A percentile compares a stretch with the other conserved stretches of the same genome.
Evolutionary conservation across 2,329 filamentous ascomycete species (phyloP).

Genomic region (Aureobasidium uvarum): DNA sequence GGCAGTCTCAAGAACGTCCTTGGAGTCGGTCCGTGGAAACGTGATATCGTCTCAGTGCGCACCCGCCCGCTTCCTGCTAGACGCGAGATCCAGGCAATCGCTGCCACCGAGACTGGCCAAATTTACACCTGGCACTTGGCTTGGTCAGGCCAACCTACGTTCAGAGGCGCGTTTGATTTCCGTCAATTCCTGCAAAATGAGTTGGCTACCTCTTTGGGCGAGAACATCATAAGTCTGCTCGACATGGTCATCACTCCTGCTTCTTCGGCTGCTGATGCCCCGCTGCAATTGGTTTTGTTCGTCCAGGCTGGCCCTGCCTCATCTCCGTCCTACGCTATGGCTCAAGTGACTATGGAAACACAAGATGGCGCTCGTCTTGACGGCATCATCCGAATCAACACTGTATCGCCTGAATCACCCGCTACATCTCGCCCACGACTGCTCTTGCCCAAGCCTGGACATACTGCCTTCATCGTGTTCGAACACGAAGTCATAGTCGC

Average conservation of each 20-base stretch:
- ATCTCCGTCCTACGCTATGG: constrained; percentile 64
- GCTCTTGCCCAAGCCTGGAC: constrained; percentile 72
- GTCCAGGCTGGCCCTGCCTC: constrained; percentile 35
- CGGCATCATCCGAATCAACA: constrained; percentile 64
- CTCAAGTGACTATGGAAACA: constrained; percentile 65
- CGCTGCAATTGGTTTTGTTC: constrained; percentile 36
- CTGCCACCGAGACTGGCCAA: constrained; percentile 72
- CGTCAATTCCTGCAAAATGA: constrained; percentile 62
- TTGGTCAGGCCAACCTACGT: constrained; percentile 77
- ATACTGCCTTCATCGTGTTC: constrained; percentile 80
- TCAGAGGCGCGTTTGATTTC: constrained; percentile 69
- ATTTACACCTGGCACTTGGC: constrained; percentile 87
- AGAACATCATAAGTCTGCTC: constrained; percentile 65
- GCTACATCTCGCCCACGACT: constrained; percentile 58
- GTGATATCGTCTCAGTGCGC: constrained; percentile 76
- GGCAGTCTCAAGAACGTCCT: constrained; percentile 78
- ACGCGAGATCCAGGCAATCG: constrained; percentile 80
- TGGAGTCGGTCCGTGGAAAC: constrained; percentile 65
- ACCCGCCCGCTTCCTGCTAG: constrained; percentile 69
- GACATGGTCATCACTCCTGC: constrained; percentile 69
- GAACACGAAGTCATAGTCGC: constrained; percentile 71
- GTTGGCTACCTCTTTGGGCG: constrained; percentile 49
- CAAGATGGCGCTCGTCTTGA: constrained; percentile 54
- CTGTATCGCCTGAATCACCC: constrained; percentile 38
- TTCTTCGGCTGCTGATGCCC: constrained; percentile 31